Evolutionary conservation across 2,329 filamentous ascomycete genomes (phyloP), one percentile per base, ranked within the genome.

Genomic region (Aspergillus vadensis): DNA sequence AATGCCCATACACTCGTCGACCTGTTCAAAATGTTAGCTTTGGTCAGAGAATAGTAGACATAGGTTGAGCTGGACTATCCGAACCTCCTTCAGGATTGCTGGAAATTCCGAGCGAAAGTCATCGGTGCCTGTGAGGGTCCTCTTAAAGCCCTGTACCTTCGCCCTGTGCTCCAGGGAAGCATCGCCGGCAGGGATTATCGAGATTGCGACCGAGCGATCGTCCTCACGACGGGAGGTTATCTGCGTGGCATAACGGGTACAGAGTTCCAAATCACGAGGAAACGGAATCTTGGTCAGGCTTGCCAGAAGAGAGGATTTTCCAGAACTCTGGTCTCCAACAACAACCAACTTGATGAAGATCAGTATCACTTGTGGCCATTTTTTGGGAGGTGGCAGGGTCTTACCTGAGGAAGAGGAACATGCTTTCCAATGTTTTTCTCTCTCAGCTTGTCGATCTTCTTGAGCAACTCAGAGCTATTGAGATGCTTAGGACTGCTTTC

Each of bases 201-300:
- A 17, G 4, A 50, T 50, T 4, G 32, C 47, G 14, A 50, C 47
- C 1, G 10, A 50, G 5, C 8, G 8, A 15, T 50, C 47, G 4
- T n/a, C 8, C 15, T 67, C 63, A 38, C 76, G 72, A 0, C 77
- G 77, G 25, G 81, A 75, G 12, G 74, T 78, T 48, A 83, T 82
- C 59, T 82, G 76, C 0, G 80, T 82, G 0, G 80, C 78, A 65
- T 79, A 81, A 2, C 77, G 66, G 2, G 79, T 82, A 50, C 79
- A 81, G 3, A 80, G 65, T 0, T 73, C 74, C 38, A 65, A 69
- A 23, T 71, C 77, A 73, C 64, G 70, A 43, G 36, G 70, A 70
- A 19, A 73, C 72, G 21, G 76, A 70, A 23, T 65, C 64, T 23
- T 63, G 23, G 56, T 76, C 66, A 76, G 59, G 1, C 68, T 72